A percentile compares a stretch with the other conserved stretches of the same genome.
Evolutionary conservation across 2,329 filamentous ascomycete genomes (phyloP).

Genomic region (Venturia effusa): DNA sequence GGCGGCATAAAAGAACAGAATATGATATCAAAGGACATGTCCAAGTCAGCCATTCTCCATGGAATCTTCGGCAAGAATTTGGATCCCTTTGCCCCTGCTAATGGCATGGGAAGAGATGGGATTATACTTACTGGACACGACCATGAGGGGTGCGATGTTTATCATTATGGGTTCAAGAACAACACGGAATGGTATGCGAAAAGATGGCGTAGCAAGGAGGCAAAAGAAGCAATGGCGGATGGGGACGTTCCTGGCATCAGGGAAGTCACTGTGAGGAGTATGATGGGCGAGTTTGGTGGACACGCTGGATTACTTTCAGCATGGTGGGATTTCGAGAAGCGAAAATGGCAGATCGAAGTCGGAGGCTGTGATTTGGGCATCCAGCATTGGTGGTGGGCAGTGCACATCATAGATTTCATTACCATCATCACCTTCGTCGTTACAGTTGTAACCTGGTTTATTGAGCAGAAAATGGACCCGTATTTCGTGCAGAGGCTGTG

Average conservation of each 20-base stretch:
- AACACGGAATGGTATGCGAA: conserved; percentile 16
- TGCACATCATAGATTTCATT: conserved; percentile 63
- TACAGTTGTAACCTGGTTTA: neutral
- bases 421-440: conserved; percentile 16
- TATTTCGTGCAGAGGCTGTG: neutral
- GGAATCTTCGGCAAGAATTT: conserved; percentile 71
- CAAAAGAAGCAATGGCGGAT: conserved; percentile 7
- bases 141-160: conserved; percentile 85
- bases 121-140: conserved; percentile 89
- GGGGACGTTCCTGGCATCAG: conserved; percentile 52
- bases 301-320: conserved; percentile 79
- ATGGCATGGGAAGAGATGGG: conserved; percentile 59
- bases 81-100: conserved; percentile 44
- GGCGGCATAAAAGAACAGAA: conserved; percentile 85
- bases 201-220: neutral
- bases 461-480: neutral
- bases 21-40: conserved; percentile 64
- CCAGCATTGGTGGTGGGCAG: conserved; percentile 90
- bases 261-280: conserved; percentile 88
- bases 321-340: conserved; percentile 62
- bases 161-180: conserved; percentile 45
- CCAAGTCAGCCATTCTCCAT: conserved; percentile 61
- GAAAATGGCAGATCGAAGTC: conserved; percentile 78
- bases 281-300: conserved; percentile 96
- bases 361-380: conserved; percentile 66